phyloP scores from a whole-genome alignment of 1,284 basidiomycete genomes.

The Mycena sp. region DNA sequence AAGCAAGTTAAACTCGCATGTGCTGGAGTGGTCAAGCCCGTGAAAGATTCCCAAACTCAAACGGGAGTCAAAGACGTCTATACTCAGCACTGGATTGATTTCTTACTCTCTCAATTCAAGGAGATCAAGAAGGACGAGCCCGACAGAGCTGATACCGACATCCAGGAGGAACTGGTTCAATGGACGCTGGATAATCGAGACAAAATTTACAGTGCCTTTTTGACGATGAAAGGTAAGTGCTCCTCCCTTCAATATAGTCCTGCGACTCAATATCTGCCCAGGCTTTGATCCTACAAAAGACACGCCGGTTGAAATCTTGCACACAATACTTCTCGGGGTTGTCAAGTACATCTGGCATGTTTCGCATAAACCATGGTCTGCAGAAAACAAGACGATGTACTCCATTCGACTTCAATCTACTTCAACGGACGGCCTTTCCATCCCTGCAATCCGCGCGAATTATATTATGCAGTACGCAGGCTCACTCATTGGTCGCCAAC shows the following conservation, averaged over 20 bases:
- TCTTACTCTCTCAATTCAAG: background rate
- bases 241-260: too few species aligned
- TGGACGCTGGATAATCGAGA: constrained; percentile 23
- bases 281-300: constrained; percentile 28
- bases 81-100: constrained; percentile 19
- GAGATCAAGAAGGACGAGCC: background rate
- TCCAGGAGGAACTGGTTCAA: constrained; percentile 29
- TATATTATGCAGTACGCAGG: constrained; percentile 47
- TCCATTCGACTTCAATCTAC: constrained; percentile 38
- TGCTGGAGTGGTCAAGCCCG: background rate
- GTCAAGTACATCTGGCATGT: constrained; percentile 50
- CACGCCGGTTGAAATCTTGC: constrained; percentile 45
- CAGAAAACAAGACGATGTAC: constrained; percentile 34
- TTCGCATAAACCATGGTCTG: constrained; percentile 36
- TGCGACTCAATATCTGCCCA: background rate
- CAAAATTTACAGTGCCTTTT: constrained; percentile 12
- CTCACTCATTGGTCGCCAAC: constrained; percentile 49
- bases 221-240: constrained; percentile 15
- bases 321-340: constrained; percentile 46
- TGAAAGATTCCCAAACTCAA: background rate
- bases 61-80: constrained; percentile 21
- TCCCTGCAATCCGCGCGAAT: constrained; percentile 36
- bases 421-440: constrained; percentile 40
- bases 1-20: constrained; percentile 12
- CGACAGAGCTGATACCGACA: background rate